Evolutionary conservation across 2,329 filamentous ascomycete species (phyloP), one percentile per base, ranked within the genome.

Genomic region (Trichoderma polysporum): DNA sequence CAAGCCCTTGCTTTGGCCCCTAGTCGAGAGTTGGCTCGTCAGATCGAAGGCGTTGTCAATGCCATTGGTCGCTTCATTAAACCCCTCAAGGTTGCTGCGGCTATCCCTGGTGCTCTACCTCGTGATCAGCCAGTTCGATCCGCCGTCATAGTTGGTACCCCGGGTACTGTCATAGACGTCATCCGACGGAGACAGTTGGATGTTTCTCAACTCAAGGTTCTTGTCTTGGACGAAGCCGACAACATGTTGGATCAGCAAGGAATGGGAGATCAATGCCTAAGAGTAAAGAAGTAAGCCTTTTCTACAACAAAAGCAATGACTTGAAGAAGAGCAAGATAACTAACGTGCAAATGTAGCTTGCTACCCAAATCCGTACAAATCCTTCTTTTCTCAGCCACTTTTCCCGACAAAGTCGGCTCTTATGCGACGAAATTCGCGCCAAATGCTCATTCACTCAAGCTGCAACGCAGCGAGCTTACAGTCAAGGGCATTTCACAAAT

Each of bases 211-310:
- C 83, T 99, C 72, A 92, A 89, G 78, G 86, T 97, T 9, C 85
- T 99, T 69, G 94, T 97, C 66, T 85, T 99, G 62, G 95, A 99
- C 75, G 95, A 99, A 82, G 95, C 95, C 66, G 95, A 99, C 81
- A 98, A 97, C 81, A 99, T 99, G 95, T 83, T 99, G 68, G 95
- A 98, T 76, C 91, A 94, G 79, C 93, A 97, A 80, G 94, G 95
- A 60, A 84, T 99, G 65, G 95, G 95, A 61, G 95, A 98, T 68
- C 95, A 99, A 80, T 98, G 94, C 79, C 87, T 93, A 73, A 89
- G 94, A 71, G 92, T 97, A 73, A 97, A 96, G 83, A 80, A 80
- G 92, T 95, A 80, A 69, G 74, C 61, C 19, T 2, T 10, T 12
- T 15, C 10, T 15, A 31, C 3, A n/a, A 10, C 15, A 10, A 54